A percentile compares a stretch with the other conserved stretches of the same genome.
These are phyloP conservation scores for Pleurostoma richardsiae DNA, from an alignment of 2,329 filamentous ascomycete species.

Conservation along the genomic window DNA sequence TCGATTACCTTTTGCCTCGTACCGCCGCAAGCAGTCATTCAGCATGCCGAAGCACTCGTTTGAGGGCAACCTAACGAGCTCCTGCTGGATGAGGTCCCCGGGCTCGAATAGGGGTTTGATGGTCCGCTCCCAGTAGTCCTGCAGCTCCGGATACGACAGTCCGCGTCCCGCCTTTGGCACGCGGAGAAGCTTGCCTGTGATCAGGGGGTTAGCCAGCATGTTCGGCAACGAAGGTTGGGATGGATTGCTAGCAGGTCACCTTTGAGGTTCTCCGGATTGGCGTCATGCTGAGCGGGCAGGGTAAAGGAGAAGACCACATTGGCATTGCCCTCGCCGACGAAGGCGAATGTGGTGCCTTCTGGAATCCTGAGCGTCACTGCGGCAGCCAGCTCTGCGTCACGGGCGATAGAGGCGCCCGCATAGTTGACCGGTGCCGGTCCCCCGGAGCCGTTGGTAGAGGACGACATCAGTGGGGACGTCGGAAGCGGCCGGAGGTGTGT, in stretches of 20 bases:
- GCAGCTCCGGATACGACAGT: slow-evolving; percentile 35
- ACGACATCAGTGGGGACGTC: no score
- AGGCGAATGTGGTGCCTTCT: slow-evolving; percentile 10
- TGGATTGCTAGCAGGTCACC: slow-evolving; percentile 3
- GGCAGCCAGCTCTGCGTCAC: no score
- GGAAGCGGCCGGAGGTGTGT: no score
- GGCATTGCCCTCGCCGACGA: slow-evolving; percentile 66
- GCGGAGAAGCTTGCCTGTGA: slow-evolving; percentile 49
- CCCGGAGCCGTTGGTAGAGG: no score
- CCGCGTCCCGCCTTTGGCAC: slow-evolving; percentile 52
- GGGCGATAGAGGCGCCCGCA: no score
- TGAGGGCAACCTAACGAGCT: slow-evolving; percentile 40
- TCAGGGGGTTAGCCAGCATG: slow-evolving; percentile 9
- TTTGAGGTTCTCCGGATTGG: slow-evolving; percentile 1
- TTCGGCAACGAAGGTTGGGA: background rate
- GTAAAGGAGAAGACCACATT: slow-evolving; percentile 67
- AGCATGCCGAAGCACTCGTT: slow-evolving; percentile 35
- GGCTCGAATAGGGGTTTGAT: slow-evolving; percentile 51
- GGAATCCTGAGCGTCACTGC: no score
- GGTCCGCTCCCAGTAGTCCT: slow-evolving; percentile 42
- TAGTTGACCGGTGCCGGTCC: no score
- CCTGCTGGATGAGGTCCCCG: slow-evolving; percentile 49
- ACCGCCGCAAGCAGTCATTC: slow-evolving; percentile 46
- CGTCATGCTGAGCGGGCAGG: slow-evolving; percentile 7
- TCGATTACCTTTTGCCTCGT: slow-evolving; percentile 29